A percentile compares a stretch with the other conserved stretches of the same genome.
These are phyloP conservation scores for Setaria viridis DNA, from an alignment of 202 grass and related monocot genomes.

Conservation along the genomic window DNA sequence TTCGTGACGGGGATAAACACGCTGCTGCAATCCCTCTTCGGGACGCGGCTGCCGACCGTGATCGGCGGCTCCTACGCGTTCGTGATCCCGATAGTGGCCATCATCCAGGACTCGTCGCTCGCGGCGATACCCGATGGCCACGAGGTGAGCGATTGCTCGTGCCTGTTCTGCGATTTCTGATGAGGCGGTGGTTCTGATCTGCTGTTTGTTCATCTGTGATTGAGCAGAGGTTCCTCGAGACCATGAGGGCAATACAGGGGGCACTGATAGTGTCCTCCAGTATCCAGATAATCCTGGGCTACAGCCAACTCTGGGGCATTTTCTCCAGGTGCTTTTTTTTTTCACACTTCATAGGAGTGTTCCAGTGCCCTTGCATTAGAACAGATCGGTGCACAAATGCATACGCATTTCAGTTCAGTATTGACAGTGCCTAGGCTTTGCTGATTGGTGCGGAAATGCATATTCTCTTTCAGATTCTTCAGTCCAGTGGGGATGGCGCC, in stretches of 20 bases:
- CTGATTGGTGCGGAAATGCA: constrained; percentile 5
- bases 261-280: constrained; percentile 93
- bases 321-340: constrained; percentile 75
- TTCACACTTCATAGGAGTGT: neutral
- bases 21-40: constrained; percentile 92
- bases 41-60: constrained; percentile 88
- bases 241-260: constrained; percentile 96
- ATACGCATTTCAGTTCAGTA: constrained; percentile 24
- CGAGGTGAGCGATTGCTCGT: constrained; percentile 48
- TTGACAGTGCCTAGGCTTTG: constrained; percentile 13
- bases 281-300: constrained; percentile 96
- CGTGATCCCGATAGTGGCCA: constrained; percentile 86
- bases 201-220: neutral
- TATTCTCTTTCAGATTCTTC: constrained; percentile 81
- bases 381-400: neutral
- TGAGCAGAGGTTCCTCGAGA: constrained; percentile 90
- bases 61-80: constrained; percentile 92
- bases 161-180: neutral
- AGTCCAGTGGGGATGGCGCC: constrained; percentile 94
- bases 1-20: constrained; percentile 99
- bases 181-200: constrained; percentile 17
- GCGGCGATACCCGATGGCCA: constrained; percentile 67
- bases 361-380: neutral
- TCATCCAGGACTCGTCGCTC: constrained; percentile 83
- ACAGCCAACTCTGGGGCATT: constrained; percentile 99